Evolutionary conservation across 768 basidiomycete species (phyloP).

Genomic region (Lactarius akahatsu): DNA sequence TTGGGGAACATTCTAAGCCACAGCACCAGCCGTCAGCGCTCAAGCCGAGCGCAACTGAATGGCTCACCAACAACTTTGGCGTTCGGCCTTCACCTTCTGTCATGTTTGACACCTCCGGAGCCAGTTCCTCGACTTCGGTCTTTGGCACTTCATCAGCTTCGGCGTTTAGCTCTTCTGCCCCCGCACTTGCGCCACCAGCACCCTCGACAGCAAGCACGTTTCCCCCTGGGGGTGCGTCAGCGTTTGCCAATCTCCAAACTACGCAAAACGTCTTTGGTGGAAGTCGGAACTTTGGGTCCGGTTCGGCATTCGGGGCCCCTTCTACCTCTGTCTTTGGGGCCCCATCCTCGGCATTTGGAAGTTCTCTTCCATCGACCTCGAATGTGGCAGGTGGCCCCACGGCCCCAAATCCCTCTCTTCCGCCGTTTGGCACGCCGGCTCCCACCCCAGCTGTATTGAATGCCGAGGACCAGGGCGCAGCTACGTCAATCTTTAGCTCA

Average conservation of each 20-base stretch:
- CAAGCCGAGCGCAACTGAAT: slow-evolving; percentile 37
- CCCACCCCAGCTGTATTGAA: slow-evolving; percentile 8
- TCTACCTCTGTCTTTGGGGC: slow-evolving; percentile 29
- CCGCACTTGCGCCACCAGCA: slow-evolving; percentile 19
- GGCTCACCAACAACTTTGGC: slow-evolving; percentile 38
- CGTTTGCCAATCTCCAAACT: slow-evolving; percentile 39
- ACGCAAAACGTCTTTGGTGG: slow-evolving; percentile 40
- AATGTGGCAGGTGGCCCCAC: not conserved
- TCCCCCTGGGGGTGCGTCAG: slow-evolving; percentile 20
- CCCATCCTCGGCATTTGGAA: slow-evolving; percentile 16
- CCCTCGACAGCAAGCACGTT: slow-evolving; percentile 16
- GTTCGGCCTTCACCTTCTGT: slow-evolving; percentile 31
- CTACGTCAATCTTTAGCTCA: slow-evolving; percentile 9
- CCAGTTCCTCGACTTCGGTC: slow-evolving; percentile 27
- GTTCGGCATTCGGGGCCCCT: slow-evolving; percentile 28
- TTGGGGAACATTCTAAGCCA: slow-evolving; percentile 13
- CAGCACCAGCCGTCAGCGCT: slow-evolving; percentile 25
- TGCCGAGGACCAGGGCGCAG: not conserved
- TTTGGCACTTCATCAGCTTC: slow-evolving; percentile 28
- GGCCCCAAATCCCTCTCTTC: not conserved
- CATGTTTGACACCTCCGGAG: slow-evolving; percentile 22
- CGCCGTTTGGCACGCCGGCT: slow-evolving; percentile 18
- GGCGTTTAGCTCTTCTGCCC: slow-evolving; percentile 23
- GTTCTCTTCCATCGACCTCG: not conserved
- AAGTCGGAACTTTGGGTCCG: slow-evolving; percentile 24